Evolutionary conservation across 2,329 filamentous ascomycete genomes (phyloP), one percentile per base, ranked within the genome.

Genomic region (Fusarium poae): DNA sequence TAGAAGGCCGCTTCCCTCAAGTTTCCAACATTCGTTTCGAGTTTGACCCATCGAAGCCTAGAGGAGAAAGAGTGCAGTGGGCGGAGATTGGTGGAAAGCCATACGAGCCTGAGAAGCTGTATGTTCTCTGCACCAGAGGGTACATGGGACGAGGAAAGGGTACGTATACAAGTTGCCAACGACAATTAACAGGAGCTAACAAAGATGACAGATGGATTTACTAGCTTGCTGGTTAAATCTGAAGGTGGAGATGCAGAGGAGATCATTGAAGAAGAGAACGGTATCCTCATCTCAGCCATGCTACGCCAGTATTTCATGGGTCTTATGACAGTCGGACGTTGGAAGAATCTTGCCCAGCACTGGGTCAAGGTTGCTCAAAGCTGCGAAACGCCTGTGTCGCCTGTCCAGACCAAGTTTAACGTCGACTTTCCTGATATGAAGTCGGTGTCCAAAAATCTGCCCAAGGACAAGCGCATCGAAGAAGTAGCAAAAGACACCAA

Each of bases 291-390:
- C 72, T 94, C 91, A 49, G 92, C 92, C 75, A 90, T 97, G 77
- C 84, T 97, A 21, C 88, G 94, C 15, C 94, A 97, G 77, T 97
- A 97, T 79, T 97, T 97, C 79, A 91, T 97, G 86, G 92, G 90
- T 9, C 84, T 97, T 43, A 92, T 92, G 57, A 91, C 94, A 1
- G 81, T 97, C 27, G 92, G 93, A 20, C 88, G 88, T 73, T 97
- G 94, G 94, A 89, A 87, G 62, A 85, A 89, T 60, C 92, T 92
- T 82, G 87, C 90, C 16, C 82, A 85, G 2, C 89, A 93, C 76
- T 97, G 92, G 90, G 80, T 82, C 25, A 77, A 79, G 13, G 88
- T 96, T 3, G 89, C 92, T 34, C 82, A 86, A 27, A 84, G 84
- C 23, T 82, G 93, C 45, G 84, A 89, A 70, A 79, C 80, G 57